Conservation (phyloP, 2,329 filamentous ascomycete species). For the Scedosporium minutisporum region DNA sequence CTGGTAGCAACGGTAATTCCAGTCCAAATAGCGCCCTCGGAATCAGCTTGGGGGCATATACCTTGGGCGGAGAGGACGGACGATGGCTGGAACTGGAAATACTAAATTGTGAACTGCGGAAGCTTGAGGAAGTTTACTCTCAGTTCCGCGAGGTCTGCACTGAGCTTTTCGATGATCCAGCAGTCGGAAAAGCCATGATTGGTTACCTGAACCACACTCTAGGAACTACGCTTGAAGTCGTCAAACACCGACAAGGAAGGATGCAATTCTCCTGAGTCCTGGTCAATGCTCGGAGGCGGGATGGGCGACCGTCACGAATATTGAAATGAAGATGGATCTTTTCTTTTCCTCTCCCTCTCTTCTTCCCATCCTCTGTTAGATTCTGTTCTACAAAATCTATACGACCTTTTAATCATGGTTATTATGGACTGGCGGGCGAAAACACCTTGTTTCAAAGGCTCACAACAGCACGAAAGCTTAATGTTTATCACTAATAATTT, state of each 20-base stretch:
- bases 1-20: background rate
- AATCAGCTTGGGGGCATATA: constrained; percentile 33
- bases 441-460: background rate
- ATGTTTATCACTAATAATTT: constrained; percentile 4
- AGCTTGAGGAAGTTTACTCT: constrained; percentile 35
- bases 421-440: too few relatives aligned
- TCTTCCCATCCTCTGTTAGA: too few relatives aligned
- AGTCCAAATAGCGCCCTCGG: constrained; percentile 17
- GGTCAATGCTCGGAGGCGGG: background rate
- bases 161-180: constrained; percentile 28
- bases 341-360: too few relatives aligned
- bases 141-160: constrained; percentile 32
- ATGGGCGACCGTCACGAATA: background rate
- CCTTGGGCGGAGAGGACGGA: constrained; percentile 34
- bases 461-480: background rate
- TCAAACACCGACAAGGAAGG: constrained; percentile 24
- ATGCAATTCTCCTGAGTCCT: background rate
- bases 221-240: constrained; percentile 30
- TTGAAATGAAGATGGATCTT: too few relatives aligned
- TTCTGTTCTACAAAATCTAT: too few relatives aligned
- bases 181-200: constrained; percentile 35
- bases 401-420: too few relatives aligned
- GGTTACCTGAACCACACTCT: constrained; percentile 34
- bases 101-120: constrained; percentile 35
- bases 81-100: constrained; percentile 38